Evolutionary conservation across 139 green algal genomes (phyloP).

Genomic region (Prasinococcaceae sp.): DNA sequence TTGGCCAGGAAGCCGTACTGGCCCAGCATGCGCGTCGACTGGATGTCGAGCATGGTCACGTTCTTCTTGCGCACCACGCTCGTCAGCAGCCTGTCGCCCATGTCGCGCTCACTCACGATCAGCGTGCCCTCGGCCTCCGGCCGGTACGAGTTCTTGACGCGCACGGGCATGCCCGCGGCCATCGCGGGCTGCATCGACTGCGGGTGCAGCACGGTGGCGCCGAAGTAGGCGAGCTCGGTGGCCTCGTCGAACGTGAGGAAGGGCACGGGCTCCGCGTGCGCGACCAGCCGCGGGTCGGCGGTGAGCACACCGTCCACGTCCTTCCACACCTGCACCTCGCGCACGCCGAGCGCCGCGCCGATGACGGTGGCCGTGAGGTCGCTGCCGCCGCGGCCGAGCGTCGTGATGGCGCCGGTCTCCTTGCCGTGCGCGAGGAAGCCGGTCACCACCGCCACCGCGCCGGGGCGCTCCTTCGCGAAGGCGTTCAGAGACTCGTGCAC

Average conservation of each 20-base stretch:
- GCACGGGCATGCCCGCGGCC: constrained; percentile 52
- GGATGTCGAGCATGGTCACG: constrained; percentile 43
- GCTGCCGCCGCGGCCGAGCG: constrained; percentile 80
- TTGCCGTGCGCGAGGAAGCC: constrained; percentile 68
- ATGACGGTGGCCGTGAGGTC: constrained; percentile 92
- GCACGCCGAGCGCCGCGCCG: constrained; percentile 59
- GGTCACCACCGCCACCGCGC: constrained; percentile 67
- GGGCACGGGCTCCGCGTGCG: constrained; percentile 50
- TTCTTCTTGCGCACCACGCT: constrained; percentile 87
- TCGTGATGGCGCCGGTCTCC: constrained; percentile 79
- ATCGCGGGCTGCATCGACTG: constrained; percentile 82
- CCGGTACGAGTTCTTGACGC: constrained; percentile 99
- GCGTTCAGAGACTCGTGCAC: constrained; percentile 25
- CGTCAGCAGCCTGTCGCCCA: constrained; percentile 65
- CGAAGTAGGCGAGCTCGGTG: constrained; percentile 94
- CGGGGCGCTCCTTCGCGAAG: neutral
- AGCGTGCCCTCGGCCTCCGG: constrained; percentile 57
- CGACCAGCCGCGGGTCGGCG: constrained; percentile 71
- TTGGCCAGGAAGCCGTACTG: constrained; percentile 55
- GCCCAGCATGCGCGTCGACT: constrained; percentile 35
- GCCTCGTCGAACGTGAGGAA: constrained; percentile 95
- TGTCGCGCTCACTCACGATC: constrained; percentile 58
- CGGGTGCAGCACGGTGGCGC: constrained; percentile 86
- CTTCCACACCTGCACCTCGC: constrained; percentile 93
- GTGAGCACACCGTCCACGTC: constrained; percentile 97